Conservation (phyloP, 306 rosid genomes). For the Casuarina equisetifolia region DNA sequence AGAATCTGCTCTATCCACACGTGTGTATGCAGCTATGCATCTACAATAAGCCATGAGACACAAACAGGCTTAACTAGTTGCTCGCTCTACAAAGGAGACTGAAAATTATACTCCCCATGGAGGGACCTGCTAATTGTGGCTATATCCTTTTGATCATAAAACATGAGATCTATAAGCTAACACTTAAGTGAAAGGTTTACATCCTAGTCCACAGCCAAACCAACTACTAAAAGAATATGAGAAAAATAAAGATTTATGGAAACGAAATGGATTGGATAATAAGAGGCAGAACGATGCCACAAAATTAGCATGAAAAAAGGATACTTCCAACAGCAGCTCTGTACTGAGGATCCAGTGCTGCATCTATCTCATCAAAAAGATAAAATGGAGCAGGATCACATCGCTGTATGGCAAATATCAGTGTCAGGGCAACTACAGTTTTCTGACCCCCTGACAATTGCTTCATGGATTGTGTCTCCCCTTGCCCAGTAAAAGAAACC, state of each 20-base stretch:
- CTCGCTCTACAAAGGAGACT: neutral
- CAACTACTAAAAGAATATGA: neutral
- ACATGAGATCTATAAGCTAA: neutral
- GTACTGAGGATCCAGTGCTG: slow-evolving; percentile 98
- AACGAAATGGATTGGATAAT: slow-evolving; percentile 15
- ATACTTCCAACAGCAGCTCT: slow-evolving; percentile 98
- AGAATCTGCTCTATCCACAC: neutral
- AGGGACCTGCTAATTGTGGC: neutral
- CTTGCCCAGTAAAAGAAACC: slow-evolving; percentile 99
- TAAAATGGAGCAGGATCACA: slow-evolving; percentile 99
- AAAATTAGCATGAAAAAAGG: slow-evolving; percentile 38
- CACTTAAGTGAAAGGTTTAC: neutral
- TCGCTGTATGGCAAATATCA: slow-evolving; percentile 96
- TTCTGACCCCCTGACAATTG: slow-evolving; percentile 98
- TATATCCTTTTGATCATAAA: neutral
- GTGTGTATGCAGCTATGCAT: neutral
- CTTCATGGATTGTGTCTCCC: slow-evolving; percentile 99
- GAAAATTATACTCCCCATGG: neutral
- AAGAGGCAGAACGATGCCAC: slow-evolving; percentile 10
- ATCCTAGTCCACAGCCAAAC: neutral
- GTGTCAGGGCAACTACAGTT: slow-evolving; percentile 97
- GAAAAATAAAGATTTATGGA: neutral
- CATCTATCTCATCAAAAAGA: slow-evolving; percentile 96
- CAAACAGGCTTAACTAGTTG: neutral
- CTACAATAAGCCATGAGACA: neutral